Evolutionary conservation across 1,284 basidiomycete species (phyloP).

Genomic region (Schizophyllum commune): DNA sequence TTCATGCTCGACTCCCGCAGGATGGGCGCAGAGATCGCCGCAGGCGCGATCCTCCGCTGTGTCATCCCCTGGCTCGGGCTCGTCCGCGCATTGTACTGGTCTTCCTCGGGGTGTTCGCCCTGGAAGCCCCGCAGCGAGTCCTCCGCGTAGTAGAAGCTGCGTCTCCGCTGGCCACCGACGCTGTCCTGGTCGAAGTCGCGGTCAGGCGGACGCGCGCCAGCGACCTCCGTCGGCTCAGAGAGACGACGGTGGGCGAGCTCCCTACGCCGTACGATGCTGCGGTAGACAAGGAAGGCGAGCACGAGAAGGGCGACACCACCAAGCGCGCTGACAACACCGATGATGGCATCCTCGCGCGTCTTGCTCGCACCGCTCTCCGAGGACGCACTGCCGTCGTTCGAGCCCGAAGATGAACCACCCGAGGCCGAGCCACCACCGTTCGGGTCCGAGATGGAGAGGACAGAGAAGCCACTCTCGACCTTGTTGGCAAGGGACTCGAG

Average conservation of each 20-base stretch:
- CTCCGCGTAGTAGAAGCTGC: conserved; percentile 80
- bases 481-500: conserved; percentile 45
- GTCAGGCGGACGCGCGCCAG: conserved; percentile 44
- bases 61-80: conserved; percentile 23
- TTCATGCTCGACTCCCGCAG: conserved; percentile 67
- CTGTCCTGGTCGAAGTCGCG: conserved; percentile 69
- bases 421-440: conserved; percentile 7
- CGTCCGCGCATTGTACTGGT: conserved; percentile 3
- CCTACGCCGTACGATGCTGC: conserved; percentile 49
- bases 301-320: conserved; percentile 64
- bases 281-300: conserved; percentile 54
- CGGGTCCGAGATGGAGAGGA: conserved; percentile 39
- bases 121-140: conserved; percentile 62
- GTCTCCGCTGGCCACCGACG: conserved; percentile 57
- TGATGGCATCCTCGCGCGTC: conserved; percentile 66
- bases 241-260: conserved; percentile 59
- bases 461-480: conserved; percentile 50
- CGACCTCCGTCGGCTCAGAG: conserved; percentile 36
- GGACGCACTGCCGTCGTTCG: conserved; percentile 17
- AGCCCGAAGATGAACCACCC: neutral
- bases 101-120: conserved; percentile 23
- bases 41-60: conserved; percentile 45
- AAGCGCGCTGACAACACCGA: conserved; percentile 70
- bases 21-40: conserved; percentile 57
- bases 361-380: conserved; percentile 17